A percentile compares a stretch with the other conserved stretches of the same genome.
phyloP scores from a whole-genome alignment of 2,329 filamentous ascomycete genomes.

The Aureobasidium subglaciale region DNA sequence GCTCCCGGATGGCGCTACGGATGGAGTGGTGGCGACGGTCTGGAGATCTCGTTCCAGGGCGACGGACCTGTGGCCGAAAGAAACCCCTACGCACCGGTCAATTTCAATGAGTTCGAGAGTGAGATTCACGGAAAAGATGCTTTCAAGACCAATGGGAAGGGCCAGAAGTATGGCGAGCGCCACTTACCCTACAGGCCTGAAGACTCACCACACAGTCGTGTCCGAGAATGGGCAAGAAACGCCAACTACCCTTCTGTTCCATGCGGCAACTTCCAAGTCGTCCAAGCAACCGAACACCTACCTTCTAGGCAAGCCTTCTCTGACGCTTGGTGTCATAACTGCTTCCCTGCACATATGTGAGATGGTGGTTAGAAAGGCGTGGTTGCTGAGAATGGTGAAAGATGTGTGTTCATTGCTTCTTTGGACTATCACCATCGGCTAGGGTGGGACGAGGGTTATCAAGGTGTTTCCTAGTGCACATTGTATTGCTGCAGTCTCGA shows the following conservation, averaged over 20 bases:
- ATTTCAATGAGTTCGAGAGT: conserved; percentile 15
- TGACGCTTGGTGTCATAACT: conserved; percentile 16
- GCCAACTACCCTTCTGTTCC: conserved; percentile 9
- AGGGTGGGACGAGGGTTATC: neutral
- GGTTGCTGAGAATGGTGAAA: neutral
- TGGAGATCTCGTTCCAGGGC: conserved; percentile 30
- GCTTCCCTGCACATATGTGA: conserved; percentile 1
- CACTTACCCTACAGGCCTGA: neutral
- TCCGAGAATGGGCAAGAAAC: conserved; percentile 12
- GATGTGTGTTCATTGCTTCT: neutral
- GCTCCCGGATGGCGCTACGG: conserved; percentile 21
- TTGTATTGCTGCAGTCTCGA: neutral
- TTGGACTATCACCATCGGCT: neutral
- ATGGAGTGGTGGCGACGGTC: conserved; percentile 30
- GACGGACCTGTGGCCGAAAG: conserved; percentile 27
- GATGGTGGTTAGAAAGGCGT: neutral
- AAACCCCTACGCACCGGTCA: conserved; percentile 22
- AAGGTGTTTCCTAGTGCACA: neutral
- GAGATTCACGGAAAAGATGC: neutral
- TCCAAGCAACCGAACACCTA: conserved; percentile 14
- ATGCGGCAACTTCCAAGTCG: conserved; percentile 17
- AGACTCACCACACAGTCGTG: neutral
- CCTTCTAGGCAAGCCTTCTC: neutral
- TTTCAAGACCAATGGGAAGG: neutral
- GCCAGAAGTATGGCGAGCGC: neutral